Percentiles rank a stretch among this genome's conserved stretches.
Conservation (phyloP, 2,329 filamentous ascomycete species). For the Phialocephala subalpina region DNA sequence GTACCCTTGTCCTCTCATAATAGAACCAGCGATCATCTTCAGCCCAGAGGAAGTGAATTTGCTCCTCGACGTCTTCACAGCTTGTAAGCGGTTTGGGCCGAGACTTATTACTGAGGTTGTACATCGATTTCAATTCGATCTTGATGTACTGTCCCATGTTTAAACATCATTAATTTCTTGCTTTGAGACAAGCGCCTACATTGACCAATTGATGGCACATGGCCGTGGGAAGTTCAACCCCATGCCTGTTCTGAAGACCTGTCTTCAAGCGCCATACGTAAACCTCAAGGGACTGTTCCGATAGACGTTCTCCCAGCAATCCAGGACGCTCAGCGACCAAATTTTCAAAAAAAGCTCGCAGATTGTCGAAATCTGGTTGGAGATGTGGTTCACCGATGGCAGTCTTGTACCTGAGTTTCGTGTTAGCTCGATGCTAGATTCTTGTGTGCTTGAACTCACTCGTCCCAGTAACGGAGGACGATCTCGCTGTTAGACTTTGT, state of each 20-base stretch:
- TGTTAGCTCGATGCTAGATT: not conserved
- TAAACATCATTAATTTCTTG: not conserved
- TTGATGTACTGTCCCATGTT: not conserved
- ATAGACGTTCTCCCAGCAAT: not conserved
- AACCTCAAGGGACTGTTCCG: not conserved
- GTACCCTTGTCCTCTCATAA: not conserved
- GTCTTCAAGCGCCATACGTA: not conserved
- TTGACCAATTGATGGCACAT: not conserved
- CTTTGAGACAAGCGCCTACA: not conserved
- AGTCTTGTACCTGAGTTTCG: not conserved
- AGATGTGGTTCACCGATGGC: not conserved
- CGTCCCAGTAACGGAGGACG: not conserved
- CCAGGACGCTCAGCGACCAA: not conserved
- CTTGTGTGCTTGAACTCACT: not conserved
- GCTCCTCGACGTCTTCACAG: not conserved
- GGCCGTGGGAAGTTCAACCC: not conserved
- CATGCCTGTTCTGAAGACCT: not conserved
- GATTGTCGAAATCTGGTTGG: not conserved
- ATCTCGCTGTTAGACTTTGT: not conserved
- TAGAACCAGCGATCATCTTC: not conserved
- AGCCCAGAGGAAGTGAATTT: not conserved
- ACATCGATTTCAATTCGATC: not conserved
- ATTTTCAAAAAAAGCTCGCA: not conserved
- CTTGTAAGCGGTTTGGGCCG: not conserved
- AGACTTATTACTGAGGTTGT: not conserved